Evolutionary conservation across 164 flowering plant species (phyloP).

Genomic region (Cinnamomum micranthum): DNA sequence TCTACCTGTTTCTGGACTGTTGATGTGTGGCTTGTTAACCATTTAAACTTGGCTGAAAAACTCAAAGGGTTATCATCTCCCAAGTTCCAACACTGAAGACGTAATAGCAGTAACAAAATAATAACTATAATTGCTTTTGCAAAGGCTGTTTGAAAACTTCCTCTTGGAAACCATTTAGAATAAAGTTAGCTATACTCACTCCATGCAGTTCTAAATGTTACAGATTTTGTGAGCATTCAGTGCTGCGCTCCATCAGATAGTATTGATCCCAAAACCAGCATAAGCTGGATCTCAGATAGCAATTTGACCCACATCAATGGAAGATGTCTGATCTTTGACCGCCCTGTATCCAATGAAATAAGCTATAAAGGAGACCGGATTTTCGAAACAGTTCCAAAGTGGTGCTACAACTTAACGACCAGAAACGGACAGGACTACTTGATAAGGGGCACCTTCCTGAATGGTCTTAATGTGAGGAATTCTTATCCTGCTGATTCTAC

Average conservation of each 20-base stretch:
- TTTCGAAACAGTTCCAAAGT: conserved; percentile 28
- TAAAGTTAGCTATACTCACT: background rate
- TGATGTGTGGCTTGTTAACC: background rate
- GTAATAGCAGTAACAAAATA: background rate
- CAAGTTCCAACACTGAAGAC: background rate
- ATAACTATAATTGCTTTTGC: too few species aligned
- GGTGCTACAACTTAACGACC: conserved; percentile 53
- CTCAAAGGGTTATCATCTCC: background rate
- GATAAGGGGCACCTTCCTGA: conserved; percentile 48
- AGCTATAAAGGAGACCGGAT: conserved; percentile 23
- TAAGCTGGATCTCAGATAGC: conserved; percentile 44
- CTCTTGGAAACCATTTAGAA: too few species aligned
- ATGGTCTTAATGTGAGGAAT: conserved; percentile 12
- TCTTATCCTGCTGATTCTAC: background rate
- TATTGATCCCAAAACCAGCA: conserved; percentile 30
- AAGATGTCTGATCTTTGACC: conserved; percentile 23
- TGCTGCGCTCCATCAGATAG: conserved; percentile 44
- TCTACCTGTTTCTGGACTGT: background rate
- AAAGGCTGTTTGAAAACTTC: too few species aligned
- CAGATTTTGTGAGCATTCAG: conserved; percentile 56
- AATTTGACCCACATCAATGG: conserved; percentile 24
- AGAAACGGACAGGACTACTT: conserved; percentile 34
- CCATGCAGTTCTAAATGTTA: conserved; percentile 7
- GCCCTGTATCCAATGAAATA: conserved; percentile 8
- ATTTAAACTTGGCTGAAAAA: background rate